Evolutionary conservation across 2,329 filamentous ascomycete species (phyloP).

Genomic region (Aspergillus pseudoglaucus): DNA sequence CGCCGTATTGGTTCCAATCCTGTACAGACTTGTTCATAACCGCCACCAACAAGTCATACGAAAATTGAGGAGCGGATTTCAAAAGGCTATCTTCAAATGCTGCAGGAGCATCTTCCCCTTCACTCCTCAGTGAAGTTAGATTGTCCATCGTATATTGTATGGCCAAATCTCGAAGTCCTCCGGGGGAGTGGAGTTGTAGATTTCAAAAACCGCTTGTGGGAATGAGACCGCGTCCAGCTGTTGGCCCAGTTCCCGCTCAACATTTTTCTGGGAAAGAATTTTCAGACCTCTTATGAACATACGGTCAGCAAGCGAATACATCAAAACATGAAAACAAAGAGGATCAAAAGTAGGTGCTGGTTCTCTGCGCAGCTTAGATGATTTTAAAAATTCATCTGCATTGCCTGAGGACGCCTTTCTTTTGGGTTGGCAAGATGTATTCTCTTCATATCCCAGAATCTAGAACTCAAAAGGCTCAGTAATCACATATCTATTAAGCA

Average conservation of each 20-base stretch:
- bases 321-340: slow-evolving; percentile 1
- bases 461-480: no score
- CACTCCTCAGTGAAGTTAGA: not conserved
- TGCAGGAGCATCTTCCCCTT: not conserved
- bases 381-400: no score
- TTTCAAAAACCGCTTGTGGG: slow-evolving; percentile 2
- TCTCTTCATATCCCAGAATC: no score
- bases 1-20: not conserved
- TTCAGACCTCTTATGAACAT: not conserved
- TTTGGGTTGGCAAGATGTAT: no score
- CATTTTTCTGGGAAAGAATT: not conserved
- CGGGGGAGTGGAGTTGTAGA: slow-evolving; percentile 3
- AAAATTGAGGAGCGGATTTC: not conserved
- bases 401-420: no score
- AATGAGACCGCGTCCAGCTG: slow-evolving; percentile 1
- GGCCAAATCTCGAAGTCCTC: not conserved
- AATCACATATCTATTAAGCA: no score
- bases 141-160: not conserved
- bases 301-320: not conserved
- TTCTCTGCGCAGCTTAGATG: not conserved
- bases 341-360: not conserved
- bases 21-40: slow-evolving; percentile 1
- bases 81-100: slow-evolving; percentile 1
- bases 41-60: slow-evolving; percentile 1
- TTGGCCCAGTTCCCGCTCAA: not conserved